Percentiles rank a stretch among this genome's conserved stretches.
phyloP scores from a whole-genome alignment of 108 stramenopile genomes.

The Conticribra guillardii region DNA sequence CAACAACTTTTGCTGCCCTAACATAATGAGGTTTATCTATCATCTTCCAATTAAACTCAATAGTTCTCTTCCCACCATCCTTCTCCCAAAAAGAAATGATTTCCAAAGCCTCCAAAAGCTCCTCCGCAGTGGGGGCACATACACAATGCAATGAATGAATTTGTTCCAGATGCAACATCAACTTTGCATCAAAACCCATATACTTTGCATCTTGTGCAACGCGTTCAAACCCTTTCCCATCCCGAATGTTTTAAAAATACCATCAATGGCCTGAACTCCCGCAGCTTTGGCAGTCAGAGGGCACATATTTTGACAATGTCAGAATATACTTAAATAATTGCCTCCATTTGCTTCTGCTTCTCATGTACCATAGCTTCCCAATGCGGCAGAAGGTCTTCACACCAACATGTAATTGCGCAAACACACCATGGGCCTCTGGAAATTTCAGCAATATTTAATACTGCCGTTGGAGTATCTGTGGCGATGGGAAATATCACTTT shows the following conservation, averaged over 20 bases:
- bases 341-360: constrained; percentile 14
- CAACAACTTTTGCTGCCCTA: constrained; percentile 48
- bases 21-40: constrained; percentile 55
- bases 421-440: constrained; percentile 43
- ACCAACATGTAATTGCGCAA: constrained; percentile 46
- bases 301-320: constrained; percentile 48
- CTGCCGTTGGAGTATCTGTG: constrained; percentile 43
- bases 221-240: constrained; percentile 33
- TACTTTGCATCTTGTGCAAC: constrained; percentile 31
- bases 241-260: constrained; percentile 49
- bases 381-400: constrained; percentile 50
- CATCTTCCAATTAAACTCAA: constrained; percentile 43
- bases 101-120: constrained; percentile 20
- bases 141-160: constrained; percentile 22
- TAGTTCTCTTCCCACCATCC: constrained; percentile 22
- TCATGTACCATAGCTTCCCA: constrained; percentile 36
- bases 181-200: constrained; percentile 52
- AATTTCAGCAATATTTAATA: constrained; percentile 44
- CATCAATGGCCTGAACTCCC: constrained; percentile 50
- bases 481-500: constrained; percentile 42
- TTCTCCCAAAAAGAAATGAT: constrained; percentile 44
- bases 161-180: constrained; percentile 45
- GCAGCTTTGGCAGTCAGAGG: constrained; percentile 47
- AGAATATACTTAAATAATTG: constrained; percentile 34
- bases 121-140: constrained; percentile 30